Percentiles rank a stretch among this genome's conserved stretches.
phyloP scores from a whole-genome alignment of 179 eudicot genomes.

The Heliamphora pulchella region DNA sequence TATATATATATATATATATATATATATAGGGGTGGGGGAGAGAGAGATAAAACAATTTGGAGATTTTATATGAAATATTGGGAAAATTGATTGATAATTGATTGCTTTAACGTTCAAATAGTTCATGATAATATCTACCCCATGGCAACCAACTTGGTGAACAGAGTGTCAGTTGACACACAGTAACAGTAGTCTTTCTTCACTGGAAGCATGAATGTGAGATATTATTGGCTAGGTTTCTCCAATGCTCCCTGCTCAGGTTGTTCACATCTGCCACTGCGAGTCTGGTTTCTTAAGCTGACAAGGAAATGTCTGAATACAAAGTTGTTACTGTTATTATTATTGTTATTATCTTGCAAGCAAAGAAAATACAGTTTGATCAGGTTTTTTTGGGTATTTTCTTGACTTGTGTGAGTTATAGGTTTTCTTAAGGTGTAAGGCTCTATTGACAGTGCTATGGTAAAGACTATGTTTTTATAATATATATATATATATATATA shows the following conservation, averaged over 20 bases:
- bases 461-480: neutral
- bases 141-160: neutral
- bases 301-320: neutral
- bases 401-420: no score
- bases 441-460: neutral
- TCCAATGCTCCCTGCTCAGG: no score
- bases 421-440: neutral
- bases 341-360: no score
- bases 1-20: neutral
- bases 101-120: slow-evolving; percentile 1
- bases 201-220: neutral
- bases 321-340: no score
- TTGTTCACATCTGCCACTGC: slow-evolving; percentile 8
- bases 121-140: neutral
- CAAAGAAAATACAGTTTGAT: no score
- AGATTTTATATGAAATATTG: neutral
- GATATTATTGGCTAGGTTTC: no score
- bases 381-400: neutral
- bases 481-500: no score
- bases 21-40: no score
- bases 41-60: neutral
- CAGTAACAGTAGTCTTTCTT: neutral
- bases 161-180: neutral
- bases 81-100: neutral
- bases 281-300: neutral